These are phyloP conservation scores for Cercospora zeina DNA, from an alignment of 2,329 filamentous ascomycete species.

Conservation along the genomic window DNA sequence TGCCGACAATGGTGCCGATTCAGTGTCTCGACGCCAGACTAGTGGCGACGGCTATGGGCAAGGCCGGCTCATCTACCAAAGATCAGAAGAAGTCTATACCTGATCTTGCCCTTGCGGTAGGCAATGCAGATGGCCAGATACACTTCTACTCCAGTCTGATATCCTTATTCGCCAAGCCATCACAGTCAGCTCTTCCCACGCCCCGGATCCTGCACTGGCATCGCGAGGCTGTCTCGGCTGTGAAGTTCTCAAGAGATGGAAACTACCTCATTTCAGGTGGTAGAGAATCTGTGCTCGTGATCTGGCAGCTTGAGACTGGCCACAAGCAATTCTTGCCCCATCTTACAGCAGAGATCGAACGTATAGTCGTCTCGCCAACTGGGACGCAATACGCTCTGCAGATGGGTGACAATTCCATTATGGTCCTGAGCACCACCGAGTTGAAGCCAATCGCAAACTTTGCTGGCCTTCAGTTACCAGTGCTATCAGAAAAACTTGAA, in stretches of 20 bases:
- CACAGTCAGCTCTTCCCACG: conserved; percentile 42
- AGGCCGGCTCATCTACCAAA: conserved; percentile 18
- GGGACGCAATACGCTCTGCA: conserved; percentile 82
- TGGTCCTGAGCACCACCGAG: conserved; percentile 87
- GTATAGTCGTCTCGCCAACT: conserved; percentile 74
- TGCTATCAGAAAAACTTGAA: conserved; percentile 16
- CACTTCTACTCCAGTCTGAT: conserved; percentile 65
- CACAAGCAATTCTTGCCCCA: conserved; percentile 85
- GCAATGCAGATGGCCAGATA: conserved; percentile 73
- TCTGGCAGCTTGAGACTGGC: conserved; percentile 91
- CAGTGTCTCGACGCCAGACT: conserved; percentile 65
- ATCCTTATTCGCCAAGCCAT: conserved; percentile 30
- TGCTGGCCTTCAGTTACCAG: conserved; percentile 69
- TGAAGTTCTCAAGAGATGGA: conserved; percentile 95
- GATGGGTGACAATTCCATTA: conserved; percentile 86
- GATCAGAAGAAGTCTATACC: conserved; percentile 36
- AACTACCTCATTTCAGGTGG: conserved; percentile 95
- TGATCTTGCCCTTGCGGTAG: conserved; percentile 73
- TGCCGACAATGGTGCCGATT: conserved; percentile 61
- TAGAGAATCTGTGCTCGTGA: conserved; percentile 79
- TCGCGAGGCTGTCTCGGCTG: conserved; percentile 73
- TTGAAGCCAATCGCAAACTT: conserved; percentile 81
- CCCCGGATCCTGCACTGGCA: conserved; percentile 86
- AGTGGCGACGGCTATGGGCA: conserved; percentile 30
- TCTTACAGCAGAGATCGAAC: conserved; percentile 80